Evolutionary conservation across 257 asterid species (phyloP).

Genomic region (Nicotiana obtusifolia): DNA sequence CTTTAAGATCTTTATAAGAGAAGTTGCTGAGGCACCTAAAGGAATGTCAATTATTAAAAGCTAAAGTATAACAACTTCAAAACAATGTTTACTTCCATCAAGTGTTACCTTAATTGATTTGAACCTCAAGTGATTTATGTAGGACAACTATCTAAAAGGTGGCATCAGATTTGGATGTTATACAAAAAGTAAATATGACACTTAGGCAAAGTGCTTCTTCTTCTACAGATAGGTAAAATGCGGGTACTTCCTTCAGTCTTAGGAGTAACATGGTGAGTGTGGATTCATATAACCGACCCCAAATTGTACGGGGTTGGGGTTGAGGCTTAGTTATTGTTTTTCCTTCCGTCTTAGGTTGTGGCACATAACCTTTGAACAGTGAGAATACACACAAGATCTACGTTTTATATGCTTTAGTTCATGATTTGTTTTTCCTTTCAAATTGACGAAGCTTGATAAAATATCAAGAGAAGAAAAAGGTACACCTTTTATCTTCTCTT

Average conservation of each 20-base stretch:
- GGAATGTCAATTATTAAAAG: background rate
- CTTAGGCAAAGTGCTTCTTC: too few relatives aligned
- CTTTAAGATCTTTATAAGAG: background rate
- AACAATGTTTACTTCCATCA: background rate
- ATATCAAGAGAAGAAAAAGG: background rate
- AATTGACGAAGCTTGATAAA: background rate
- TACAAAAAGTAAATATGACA: background rate
- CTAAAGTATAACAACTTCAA: background rate
- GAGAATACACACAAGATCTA: background rate
- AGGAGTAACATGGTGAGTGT: background rate
- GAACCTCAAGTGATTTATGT: background rate
- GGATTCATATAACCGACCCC: too few relatives aligned
- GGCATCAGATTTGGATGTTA: background rate
- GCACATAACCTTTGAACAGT: background rate
- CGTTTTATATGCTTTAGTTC: background rate
- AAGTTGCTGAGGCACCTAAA: background rate
- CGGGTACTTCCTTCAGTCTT: background rate
- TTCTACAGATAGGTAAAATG: background rate
- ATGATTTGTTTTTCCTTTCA: background rate
- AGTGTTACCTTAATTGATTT: background rate
- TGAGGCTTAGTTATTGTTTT: too few relatives aligned
- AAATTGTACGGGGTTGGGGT: too few relatives aligned
- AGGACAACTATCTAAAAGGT: background rate
- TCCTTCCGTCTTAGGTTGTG: background rate
- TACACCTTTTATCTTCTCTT: background rate